phyloP scores from a whole-genome alignment of 2,329 filamentous ascomycete genomes.

The Aotearoamyces nothofagi region DNA sequence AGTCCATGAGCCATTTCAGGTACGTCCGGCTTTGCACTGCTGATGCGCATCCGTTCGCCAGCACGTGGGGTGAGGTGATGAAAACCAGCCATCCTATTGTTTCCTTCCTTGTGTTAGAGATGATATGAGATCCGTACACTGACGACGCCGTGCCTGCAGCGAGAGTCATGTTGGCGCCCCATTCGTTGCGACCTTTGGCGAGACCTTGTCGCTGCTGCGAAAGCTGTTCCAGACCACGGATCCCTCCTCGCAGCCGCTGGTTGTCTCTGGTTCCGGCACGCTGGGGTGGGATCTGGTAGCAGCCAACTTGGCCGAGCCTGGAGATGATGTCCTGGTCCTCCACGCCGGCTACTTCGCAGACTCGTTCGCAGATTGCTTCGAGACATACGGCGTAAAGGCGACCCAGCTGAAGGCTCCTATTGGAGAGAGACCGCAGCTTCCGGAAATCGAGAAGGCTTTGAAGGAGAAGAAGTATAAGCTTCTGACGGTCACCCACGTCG shows the following conservation, averaged over 20 bases:
- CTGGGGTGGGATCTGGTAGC: constrained; percentile 93
- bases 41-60: too few species aligned
- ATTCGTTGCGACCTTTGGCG: constrained; percentile 84
- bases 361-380: constrained; percentile 82
- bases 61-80: too few species aligned
- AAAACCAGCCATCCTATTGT: too few species aligned
- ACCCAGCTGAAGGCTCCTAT: constrained; percentile 84
- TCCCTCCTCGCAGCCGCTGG: constrained; percentile 72
- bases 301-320: constrained; percentile 81
- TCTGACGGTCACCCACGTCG: constrained; percentile 89
- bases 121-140: too few species aligned
- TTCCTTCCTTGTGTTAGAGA: too few species aligned
- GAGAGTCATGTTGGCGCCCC: constrained; percentile 85
- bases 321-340: constrained; percentile 81
- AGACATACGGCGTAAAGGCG: constrained; percentile 78
- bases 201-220: constrained; percentile 74
- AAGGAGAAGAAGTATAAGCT: constrained; percentile 88
- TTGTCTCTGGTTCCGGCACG: constrained; percentile 88
- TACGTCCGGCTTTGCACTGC: constrained; percentile 25
- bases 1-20: constrained; percentile 93
- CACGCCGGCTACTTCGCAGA: constrained; percentile 97
- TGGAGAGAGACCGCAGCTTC: constrained; percentile 71
- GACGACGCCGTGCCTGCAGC: too few species aligned
- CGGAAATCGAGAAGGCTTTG: constrained; percentile 77
- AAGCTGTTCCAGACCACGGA: constrained; percentile 88